Conservation (phyloP, 2,329 filamentous ascomycete genomes). For the Ophiostoma sp. region DNA sequence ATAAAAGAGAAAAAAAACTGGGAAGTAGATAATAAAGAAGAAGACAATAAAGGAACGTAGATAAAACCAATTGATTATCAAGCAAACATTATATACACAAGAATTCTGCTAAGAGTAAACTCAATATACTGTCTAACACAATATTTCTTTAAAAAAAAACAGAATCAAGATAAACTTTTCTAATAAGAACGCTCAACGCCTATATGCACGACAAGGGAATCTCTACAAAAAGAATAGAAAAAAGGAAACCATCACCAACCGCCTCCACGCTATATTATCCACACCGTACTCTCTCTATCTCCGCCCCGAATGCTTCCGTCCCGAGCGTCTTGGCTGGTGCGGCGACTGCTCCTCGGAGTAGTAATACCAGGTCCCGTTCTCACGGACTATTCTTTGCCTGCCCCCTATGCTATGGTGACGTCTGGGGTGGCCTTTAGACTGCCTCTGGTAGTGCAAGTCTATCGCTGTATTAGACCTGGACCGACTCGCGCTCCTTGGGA, state of each 20-base stretch:
- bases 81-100: no score
- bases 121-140: no score
- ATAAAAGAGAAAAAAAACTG: not conserved
- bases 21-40: no score
- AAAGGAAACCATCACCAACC: not conserved
- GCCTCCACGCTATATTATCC: no score
- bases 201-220: not conserved
- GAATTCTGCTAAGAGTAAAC: no score
- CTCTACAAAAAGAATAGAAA: not conserved
- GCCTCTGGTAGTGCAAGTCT: not conserved
- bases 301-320: no score
- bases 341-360: not conserved
- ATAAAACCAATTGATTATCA: no score
- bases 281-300: no score
- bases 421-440: not conserved
- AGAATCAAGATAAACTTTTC: not conserved
- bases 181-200: not conserved
- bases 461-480: not conserved
- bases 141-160: no score
- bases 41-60: no score
- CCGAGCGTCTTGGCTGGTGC: not conserved
- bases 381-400: not conserved
- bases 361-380: not conserved
- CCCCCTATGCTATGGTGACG: not conserved
- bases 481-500: conserved; percentile 17